Conservation (phyloP, 441 rosid species). For the Pelargonium australe region DNA sequence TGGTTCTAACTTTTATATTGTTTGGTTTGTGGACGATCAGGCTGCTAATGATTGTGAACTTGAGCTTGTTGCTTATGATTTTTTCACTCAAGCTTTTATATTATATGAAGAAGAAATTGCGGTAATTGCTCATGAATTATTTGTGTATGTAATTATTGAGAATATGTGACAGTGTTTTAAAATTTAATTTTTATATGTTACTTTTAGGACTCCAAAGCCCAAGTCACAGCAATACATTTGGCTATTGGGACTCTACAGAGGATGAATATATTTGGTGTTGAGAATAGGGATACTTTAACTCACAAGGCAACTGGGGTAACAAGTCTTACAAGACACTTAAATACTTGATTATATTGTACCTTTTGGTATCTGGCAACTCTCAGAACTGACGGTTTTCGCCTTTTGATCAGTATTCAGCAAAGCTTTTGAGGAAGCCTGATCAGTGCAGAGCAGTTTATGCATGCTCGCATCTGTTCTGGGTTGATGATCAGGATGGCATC, state of each 20-base stretch:
- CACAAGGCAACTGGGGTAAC: constrained; percentile 98
- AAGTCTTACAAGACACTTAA: neutral
- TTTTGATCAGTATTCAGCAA: constrained; percentile 80
- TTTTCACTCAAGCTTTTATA: constrained; percentile 96
- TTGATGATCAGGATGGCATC: constrained; percentile 72
- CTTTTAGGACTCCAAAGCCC: constrained; percentile 83
- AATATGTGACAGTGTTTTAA: neutral
- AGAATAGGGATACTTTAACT: constrained; percentile 92
- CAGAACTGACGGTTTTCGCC: neutral
- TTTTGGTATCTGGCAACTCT: neutral
- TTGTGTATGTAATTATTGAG: neutral
- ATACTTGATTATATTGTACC: neutral
- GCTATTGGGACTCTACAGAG: constrained; percentile 94
- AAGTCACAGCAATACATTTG: constrained; percentile 80
- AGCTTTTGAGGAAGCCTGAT: constrained; percentile 95
- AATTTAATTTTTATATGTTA: constrained; percentile 14
- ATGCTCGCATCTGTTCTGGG: constrained; percentile 96
- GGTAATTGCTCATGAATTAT: constrained; percentile 40
- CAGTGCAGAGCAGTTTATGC: constrained; percentile 96
- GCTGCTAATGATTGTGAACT: constrained; percentile 93
- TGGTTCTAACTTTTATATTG: neutral
- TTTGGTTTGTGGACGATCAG: constrained; percentile 35
- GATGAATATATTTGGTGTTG: constrained; percentile 95
- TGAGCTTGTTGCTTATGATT: constrained; percentile 95
- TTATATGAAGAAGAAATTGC: constrained; percentile 92